phyloP scores from a whole-genome alignment of 768 basidiomycete species.

The Phlegmacium glaucopus region DNA sequence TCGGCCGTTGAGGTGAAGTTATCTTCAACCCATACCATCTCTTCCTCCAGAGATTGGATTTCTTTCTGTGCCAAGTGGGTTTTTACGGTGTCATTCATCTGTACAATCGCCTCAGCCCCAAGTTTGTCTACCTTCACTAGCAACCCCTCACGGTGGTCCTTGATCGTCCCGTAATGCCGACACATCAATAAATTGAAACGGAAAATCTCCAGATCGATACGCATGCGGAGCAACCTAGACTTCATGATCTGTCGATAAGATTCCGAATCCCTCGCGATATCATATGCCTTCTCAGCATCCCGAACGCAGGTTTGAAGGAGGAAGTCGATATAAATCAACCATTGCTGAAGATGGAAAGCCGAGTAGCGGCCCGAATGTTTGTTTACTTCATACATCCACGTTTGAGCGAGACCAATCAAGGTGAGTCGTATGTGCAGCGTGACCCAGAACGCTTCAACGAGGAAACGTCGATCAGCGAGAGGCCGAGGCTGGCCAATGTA shows the following conservation, averaged over 20 bases:
- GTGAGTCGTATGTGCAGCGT: constrained; percentile 51
- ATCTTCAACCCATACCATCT: constrained; percentile 38
- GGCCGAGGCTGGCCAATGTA: constrained; percentile 57
- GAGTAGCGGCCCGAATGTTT: constrained; percentile 9
- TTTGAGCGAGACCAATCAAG: constrained; percentile 41
- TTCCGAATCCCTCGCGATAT: constrained; percentile 45
- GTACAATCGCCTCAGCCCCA: no score
- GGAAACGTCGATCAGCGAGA: constrained; percentile 54
- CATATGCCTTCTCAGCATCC: constrained; percentile 45
- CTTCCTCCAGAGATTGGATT: constrained; percentile 15
- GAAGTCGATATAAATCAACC: constrained; percentile 47
- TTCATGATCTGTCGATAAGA: constrained; percentile 50
- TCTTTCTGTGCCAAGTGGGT: not conserved
- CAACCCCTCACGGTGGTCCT: constrained; percentile 19
- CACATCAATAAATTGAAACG: constrained; percentile 42
- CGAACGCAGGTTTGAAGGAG: constrained; percentile 40
- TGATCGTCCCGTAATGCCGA: constrained; percentile 21
- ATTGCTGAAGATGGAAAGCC: constrained; percentile 31
- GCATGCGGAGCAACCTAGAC: constrained; percentile 40
- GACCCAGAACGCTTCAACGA: constrained; percentile 58
- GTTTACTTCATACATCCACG: constrained; percentile 34
- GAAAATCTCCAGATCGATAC: constrained; percentile 46
- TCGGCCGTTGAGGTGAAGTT: constrained; percentile 37
- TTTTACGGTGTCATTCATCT: no score
- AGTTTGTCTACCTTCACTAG: constrained; percentile 13